phyloP scores from a whole-genome alignment of 1,284 basidiomycete genomes.

The Heterobasidion irregulare region DNA sequence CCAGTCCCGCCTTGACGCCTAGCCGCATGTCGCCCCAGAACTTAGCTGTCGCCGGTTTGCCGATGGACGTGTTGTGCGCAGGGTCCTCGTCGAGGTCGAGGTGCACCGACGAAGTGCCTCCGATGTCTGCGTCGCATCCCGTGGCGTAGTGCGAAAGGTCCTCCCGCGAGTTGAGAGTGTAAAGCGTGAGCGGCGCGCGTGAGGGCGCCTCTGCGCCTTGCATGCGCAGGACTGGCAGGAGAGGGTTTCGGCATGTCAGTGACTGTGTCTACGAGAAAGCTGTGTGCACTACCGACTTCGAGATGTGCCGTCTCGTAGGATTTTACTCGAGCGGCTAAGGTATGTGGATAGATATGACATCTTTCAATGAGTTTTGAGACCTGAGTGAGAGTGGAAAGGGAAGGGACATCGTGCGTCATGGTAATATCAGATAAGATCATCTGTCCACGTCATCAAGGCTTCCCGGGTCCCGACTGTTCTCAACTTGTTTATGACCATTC shows the following conservation, averaged over 20 bases:
- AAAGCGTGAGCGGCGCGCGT: conserved; percentile 51
- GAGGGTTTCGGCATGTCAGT: not conserved
- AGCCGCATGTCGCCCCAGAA: conserved; percentile 75
- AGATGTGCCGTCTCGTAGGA: conserved; percentile 24
- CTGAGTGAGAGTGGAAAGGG: too few relatives aligned
- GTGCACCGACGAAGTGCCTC: conserved; percentile 71
- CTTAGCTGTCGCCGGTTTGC: conserved; percentile 36
- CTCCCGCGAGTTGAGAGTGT: conserved; percentile 49
- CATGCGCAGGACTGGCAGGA: conserved; percentile 55
- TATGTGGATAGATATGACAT: conserved; percentile 27
- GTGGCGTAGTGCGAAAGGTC: conserved; percentile 58
- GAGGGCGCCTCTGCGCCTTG: conserved; percentile 55
- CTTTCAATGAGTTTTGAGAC: not conserved
- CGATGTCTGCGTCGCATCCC: conserved; percentile 81
- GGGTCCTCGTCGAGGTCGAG: conserved; percentile 51
- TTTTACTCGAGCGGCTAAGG: conserved; percentile 22
- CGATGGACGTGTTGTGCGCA: conserved; percentile 26
- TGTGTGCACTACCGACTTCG: conserved; percentile 17
- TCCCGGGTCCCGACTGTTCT: too few relatives aligned
- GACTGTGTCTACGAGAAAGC: not conserved
- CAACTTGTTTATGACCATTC: too few relatives aligned
- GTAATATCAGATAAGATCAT: too few relatives aligned
- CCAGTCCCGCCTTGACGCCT: conserved; percentile 50
- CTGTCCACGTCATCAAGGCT: too few relatives aligned
- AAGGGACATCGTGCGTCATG: too few relatives aligned